phyloP scores from a whole-genome alignment of 768 basidiomycete species.

The Symmetrospora coprosmae region DNA sequence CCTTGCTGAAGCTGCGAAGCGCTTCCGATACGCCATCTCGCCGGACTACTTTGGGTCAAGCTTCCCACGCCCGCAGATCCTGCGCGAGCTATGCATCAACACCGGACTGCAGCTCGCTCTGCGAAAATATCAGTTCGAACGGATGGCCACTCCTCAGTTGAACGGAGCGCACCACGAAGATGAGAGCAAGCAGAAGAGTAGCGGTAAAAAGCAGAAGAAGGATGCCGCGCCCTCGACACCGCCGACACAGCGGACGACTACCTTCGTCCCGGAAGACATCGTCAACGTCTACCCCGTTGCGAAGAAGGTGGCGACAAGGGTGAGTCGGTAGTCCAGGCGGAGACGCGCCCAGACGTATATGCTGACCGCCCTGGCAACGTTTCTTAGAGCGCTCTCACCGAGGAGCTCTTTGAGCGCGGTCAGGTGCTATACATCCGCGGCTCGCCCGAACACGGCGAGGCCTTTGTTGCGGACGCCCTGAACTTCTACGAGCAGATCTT shows the following conservation, averaged over 20 bases:
- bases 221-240: slow-evolving; percentile 23
- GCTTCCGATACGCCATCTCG: slow-evolving; percentile 39
- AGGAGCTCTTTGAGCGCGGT: slow-evolving; percentile 40
- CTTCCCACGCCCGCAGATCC: slow-evolving; percentile 36
- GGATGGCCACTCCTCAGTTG: background rate
- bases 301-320: slow-evolving; percentile 37
- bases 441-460: slow-evolving; percentile 38
- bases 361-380: background rate
- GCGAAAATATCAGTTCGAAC: slow-evolving; percentile 36
- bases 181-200: slow-evolving; percentile 18
- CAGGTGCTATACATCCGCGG: slow-evolving; percentile 37
- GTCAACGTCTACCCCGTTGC: slow-evolving; percentile 39
- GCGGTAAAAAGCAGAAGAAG: slow-evolving; percentile 32
- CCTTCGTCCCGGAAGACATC: slow-evolving; percentile 39
- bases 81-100: slow-evolving; percentile 39
- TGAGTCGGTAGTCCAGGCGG: slow-evolving; percentile 24
- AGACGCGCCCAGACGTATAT: background rate
- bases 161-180: background rate
- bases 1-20: slow-evolving; percentile 33
- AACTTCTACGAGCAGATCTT: slow-evolving; percentile 41
- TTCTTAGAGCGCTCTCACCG: slow-evolving; percentile 36
- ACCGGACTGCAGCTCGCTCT: slow-evolving; percentile 39
- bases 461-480: slow-evolving; percentile 39
- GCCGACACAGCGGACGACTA: slow-evolving; percentile 26
- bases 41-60: slow-evolving; percentile 31